Evolutionary conservation across 306 rosid genomes (phyloP).

Genomic region (Morella rubra): DNA sequence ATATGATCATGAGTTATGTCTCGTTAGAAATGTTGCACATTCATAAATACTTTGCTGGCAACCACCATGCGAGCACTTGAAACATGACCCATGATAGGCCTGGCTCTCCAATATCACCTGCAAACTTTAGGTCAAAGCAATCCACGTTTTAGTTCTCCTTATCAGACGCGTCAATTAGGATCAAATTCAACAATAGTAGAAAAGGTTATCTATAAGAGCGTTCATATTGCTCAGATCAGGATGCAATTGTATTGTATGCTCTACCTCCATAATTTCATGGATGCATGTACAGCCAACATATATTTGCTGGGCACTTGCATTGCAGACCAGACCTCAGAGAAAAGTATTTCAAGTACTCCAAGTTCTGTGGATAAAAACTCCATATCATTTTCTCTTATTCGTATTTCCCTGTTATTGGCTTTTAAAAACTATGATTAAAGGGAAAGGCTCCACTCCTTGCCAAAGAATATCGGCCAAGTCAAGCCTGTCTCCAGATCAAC

Average conservation of each 20-base stretch:
- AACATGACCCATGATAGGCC: constrained; percentile 81
- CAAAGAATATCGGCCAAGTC: background rate
- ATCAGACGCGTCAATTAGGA: background rate
- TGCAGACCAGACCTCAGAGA: background rate
- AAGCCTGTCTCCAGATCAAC: background rate
- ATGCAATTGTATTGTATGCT: background rate
- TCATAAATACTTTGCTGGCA: no score
- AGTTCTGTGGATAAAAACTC: background rate
- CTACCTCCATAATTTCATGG: background rate
- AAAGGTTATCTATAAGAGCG: background rate
- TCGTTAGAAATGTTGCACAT: no score
- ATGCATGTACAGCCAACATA: background rate
- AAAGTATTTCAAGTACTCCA: background rate
- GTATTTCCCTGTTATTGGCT: background rate
- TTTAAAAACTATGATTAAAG: no score
- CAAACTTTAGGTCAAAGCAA: constrained; percentile 7
- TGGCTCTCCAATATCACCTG: constrained; percentile 96
- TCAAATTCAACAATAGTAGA: background rate
- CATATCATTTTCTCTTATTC: background rate
- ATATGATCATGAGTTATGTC: no score
- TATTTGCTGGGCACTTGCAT: background rate
- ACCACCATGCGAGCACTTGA: constrained; percentile 96
- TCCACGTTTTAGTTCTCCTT: background rate
- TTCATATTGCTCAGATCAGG: background rate
- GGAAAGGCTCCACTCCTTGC: background rate